phyloP scores from a whole-genome alignment of 805 yeast genomes.

The Starmerella ratchasimensis region DNA sequence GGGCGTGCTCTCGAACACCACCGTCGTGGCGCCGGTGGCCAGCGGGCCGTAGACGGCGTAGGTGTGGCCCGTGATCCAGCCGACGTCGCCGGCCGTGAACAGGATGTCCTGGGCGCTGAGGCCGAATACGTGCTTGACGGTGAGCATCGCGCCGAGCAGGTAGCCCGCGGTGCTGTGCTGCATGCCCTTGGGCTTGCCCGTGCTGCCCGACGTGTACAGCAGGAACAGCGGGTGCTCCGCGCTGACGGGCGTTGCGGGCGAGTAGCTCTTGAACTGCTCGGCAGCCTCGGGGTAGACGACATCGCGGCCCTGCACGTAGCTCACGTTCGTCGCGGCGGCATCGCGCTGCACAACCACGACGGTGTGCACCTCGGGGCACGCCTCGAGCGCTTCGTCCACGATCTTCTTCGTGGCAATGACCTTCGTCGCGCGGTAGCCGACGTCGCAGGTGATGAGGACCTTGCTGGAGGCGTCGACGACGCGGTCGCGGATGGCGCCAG shows the following conservation, averaged over 20 bases:
- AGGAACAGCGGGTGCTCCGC: constrained; percentile 92
- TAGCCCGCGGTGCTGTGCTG: constrained; percentile 93
- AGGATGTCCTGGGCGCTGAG: constrained; percentile 75
- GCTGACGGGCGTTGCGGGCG: constrained; percentile 75
- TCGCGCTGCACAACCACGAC: constrained; percentile 81
- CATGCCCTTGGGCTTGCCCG: constrained; percentile 97
- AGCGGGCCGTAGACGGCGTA: constrained; percentile 93
- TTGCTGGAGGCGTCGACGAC: constrained; percentile 74
- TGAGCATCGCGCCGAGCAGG: constrained; percentile 78
- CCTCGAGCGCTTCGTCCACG: constrained; percentile 82
- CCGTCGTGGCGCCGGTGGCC: constrained; percentile 73
- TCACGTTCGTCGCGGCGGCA: constrained; percentile 22
- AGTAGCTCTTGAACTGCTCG: constrained; percentile 66
- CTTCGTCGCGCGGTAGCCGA: constrained; percentile 80
- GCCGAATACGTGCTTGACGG: constrained; percentile 88
- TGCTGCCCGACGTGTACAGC: constrained; percentile 94
- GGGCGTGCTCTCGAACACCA: constrained; percentile 94
- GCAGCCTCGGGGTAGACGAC: constrained; percentile 91
- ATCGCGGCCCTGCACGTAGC: constrained; percentile 65
- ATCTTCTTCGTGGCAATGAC: constrained; percentile 82
- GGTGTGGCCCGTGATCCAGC: constrained; percentile 99
- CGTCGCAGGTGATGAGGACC: constrained; percentile 87
- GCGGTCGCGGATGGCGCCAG: constrained; percentile 85
- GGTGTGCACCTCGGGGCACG: constrained; percentile 57
- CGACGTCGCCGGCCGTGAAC: constrained; percentile 96